Evolutionary conservation across 345 rosid genomes (phyloP), one percentile per base, ranked within the genome.

Genomic region (Linum tenue): DNA sequence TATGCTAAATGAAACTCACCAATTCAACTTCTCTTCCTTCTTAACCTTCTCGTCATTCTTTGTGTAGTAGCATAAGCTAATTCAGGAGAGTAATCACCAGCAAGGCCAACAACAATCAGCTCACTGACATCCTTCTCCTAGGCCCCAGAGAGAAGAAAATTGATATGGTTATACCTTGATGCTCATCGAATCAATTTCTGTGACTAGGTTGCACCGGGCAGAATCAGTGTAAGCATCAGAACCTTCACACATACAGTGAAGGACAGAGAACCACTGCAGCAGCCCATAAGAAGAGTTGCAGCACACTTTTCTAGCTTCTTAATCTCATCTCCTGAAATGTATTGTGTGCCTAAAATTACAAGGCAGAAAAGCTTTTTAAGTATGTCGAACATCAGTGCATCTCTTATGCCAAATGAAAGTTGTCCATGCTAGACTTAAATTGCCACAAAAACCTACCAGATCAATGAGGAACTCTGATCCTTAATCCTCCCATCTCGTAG

Each of bases 201-300:
- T 75, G 10, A 75, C 77, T 62, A 71, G 71, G 68, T 73, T 59
- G 72, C 91, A 84, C 55, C 76, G 70, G 39, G 72, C 55, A 53
- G 88, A 88, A 50, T 55, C 74, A 5, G 39, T 48, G 16, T 77
- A 70, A 62, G 75, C 38, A 39, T 70, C 80, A 14, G 83, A 80
- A 65, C 99, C 81, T 73, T 83, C 96, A 64, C 69, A 76, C 67
- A 90, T 75, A 97, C 99, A 43, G 85, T 80, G 37, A 86, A 73
- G 65, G 76, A 71, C 65, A 94, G 67, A 10, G 92, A 85, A 62
- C 97, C 97, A 5, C 97, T 94, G 51, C 97, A 88, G 81, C 99
- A 94, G 43, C 97, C 99, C 97, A 90, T 88, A 38, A 94, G 75
- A 67, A 86, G 75, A 56, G 92, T 78, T 59, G 97, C 96, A 14